Conservation (phyloP, 1,284 basidiomycete species). For the Thecaphora thlaspeos region DNA sequence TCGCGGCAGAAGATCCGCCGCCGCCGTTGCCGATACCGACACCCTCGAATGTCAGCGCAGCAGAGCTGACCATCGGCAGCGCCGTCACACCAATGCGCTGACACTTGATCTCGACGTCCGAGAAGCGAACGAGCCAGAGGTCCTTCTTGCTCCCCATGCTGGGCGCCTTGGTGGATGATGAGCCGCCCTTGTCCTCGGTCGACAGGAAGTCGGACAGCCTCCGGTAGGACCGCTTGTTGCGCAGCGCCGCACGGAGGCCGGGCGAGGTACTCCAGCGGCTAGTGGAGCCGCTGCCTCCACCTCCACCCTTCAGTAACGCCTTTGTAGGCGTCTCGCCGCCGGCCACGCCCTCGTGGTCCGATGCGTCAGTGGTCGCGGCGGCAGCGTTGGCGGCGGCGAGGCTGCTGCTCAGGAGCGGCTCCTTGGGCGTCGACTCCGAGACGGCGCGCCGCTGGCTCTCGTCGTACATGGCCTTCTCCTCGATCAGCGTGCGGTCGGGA, state of each 20-base stretch:
- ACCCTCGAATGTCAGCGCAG: slow-evolving; percentile 50
- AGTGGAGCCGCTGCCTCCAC: slow-evolving; percentile 5
- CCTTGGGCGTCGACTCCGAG: slow-evolving; percentile 44
- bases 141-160: slow-evolving; percentile 65
- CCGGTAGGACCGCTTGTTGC: slow-evolving; percentile 47
- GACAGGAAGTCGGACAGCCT: slow-evolving; percentile 45
- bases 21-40: slow-evolving; percentile 1
- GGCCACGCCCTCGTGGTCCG: slow-evolving; percentile 19
- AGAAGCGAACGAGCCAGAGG: slow-evolving; percentile 89
- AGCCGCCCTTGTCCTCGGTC: slow-evolving; percentile 9
- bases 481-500: slow-evolving; percentile 78
- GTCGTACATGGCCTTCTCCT: slow-evolving; percentile 68
- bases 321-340: slow-evolving; percentile 13
- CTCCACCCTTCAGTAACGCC: no score
- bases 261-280: slow-evolving; percentile 7
- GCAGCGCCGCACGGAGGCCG: slow-evolving; percentile 33
- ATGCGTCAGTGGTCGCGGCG: slow-evolving; percentile 3
- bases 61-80: slow-evolving; percentile 70
- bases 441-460: slow-evolving; percentile 43
- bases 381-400: no score
- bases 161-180: slow-evolving; percentile 41
- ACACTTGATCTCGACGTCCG: slow-evolving; percentile 89
- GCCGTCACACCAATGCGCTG: slow-evolving; percentile 85
- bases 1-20: neutral
- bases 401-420: neutral